Percentiles rank a stretch among this genome's conserved stretches.
These are phyloP conservation scores for Blumeria hordei DNA, from an alignment of 2,329 filamentous ascomycete genomes.

Conservation along the genomic window DNA sequence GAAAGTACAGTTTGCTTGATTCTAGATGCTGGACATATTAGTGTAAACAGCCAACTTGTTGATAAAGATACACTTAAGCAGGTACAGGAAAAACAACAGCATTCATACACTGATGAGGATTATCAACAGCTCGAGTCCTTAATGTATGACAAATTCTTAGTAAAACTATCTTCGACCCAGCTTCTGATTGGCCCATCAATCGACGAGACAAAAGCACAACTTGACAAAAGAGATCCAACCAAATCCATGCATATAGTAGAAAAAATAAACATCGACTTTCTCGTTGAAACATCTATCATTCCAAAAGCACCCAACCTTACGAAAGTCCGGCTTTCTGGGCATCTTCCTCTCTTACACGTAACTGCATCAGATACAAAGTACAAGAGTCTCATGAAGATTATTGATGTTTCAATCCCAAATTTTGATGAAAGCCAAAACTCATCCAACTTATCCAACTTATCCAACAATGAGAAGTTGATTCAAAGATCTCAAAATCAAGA, in stretches of 20 bases:
- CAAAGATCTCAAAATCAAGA: conserved; percentile 9
- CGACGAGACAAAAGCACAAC: conserved; percentile 63
- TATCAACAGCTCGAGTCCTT: conserved; percentile 67
- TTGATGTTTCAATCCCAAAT: conserved; percentile 83
- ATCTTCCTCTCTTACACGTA: conserved; percentile 76
- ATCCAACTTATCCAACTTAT: neutral
- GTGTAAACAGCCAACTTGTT: conserved; percentile 79
- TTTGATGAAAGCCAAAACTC: conserved; percentile 30
- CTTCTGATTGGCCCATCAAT: conserved; percentile 87
- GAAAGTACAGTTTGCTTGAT: conserved; percentile 71
- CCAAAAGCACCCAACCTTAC: conserved; percentile 86
- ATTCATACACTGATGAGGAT: conserved; percentile 71
- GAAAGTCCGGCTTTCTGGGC: conserved; percentile 73
- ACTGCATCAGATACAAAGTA: conserved; percentile 89
- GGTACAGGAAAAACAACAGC: conserved; percentile 72
- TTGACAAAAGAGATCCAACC: conserved; percentile 40
- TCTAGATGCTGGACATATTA: conserved; percentile 85
- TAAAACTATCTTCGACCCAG: conserved; percentile 86
- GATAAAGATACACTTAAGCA: conserved; percentile 77
- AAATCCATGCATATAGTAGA: conserved; percentile 77
- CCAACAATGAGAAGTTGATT: conserved; percentile 1
- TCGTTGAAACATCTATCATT: conserved; percentile 89
- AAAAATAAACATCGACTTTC: conserved; percentile 90
- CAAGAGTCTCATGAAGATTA: conserved; percentile 86
- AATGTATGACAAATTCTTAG: conserved; percentile 93